Conservation (phyloP, 2,329 filamentous ascomycete genomes). For the Fusarium palustre region DNA sequence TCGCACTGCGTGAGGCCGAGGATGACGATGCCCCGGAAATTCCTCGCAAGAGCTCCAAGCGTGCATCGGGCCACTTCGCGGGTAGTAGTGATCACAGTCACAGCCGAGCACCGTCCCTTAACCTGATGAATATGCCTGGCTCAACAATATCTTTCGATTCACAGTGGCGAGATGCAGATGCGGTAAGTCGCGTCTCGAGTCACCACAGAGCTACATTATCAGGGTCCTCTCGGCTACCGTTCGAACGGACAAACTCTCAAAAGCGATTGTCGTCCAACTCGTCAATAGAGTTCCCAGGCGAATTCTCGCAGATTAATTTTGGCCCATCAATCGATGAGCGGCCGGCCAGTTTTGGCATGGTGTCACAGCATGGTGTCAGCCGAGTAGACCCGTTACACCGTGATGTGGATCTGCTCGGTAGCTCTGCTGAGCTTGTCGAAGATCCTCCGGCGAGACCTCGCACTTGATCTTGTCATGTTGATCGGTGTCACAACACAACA, state of each 20-base stretch:
- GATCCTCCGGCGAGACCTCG: slow-evolving; percentile 47
- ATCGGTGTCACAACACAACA: neutral
- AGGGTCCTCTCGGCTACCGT: slow-evolving; percentile 59
- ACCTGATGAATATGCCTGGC: slow-evolving; percentile 45
- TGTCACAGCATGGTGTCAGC: slow-evolving; percentile 68
- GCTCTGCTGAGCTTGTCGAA: slow-evolving; percentile 68
- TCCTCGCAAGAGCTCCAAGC: slow-evolving; percentile 79
- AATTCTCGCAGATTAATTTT: slow-evolving; percentile 58
- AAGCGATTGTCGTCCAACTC: slow-evolving; percentile 64
- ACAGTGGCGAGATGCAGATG: slow-evolving; percentile 34
- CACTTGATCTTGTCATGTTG: slow-evolving; percentile 27
- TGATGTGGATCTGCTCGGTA: slow-evolving; percentile 62
- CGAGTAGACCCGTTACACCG: slow-evolving; percentile 63
- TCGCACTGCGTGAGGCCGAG: slow-evolving; percentile 40
- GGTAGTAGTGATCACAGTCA: slow-evolving; percentile 42
- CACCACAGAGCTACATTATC: slow-evolving; percentile 43
- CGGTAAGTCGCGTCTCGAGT: slow-evolving; percentile 40
- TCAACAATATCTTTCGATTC: slow-evolving; percentile 42
- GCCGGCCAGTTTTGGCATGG: slow-evolving; percentile 67
- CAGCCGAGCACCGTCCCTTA: slow-evolving; percentile 53
- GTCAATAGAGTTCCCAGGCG: slow-evolving; percentile 61
- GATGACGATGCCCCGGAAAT: slow-evolving; percentile 65
- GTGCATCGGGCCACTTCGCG: slow-evolving; percentile 59
- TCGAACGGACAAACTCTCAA: slow-evolving; percentile 67
- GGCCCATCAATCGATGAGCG: slow-evolving; percentile 57